Evolutionary conservation across 257 asterid genomes (phyloP), one percentile per base, ranked within the genome.

Genomic region (Osmanthus fragrans): DNA sequence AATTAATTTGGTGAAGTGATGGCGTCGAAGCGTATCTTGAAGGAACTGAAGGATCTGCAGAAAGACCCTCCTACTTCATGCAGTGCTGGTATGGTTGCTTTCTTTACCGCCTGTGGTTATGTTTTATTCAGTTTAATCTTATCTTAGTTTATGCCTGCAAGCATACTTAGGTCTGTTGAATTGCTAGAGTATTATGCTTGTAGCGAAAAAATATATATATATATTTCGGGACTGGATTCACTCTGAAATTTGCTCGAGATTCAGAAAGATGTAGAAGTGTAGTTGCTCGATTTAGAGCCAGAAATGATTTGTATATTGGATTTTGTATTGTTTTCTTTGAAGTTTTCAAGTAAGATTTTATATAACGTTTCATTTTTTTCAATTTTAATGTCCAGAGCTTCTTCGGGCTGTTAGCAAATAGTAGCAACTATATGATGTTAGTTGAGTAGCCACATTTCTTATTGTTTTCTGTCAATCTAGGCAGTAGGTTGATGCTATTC

Each of bases 1-100:
- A 58, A 60, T 42, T 18, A 77, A 82, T 64, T 70, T 33, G 30
- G 70, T 69, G 73, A 42, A 73, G 81, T 19, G 70, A 84, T 80
- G 86, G 86, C 86, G 60, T 83, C 86, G 21, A 83, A 80, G 82
- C 86, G 86, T 80, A 83, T 83, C 45, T 67, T 83, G 74, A 83
- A 83, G 81, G 86, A 82, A 70, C 85, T 82, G 60, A 82, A 83
- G 80, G 84, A 83, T 83, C 76, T 83, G 78, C 80, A 80, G 82
- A 80, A 77, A 60, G 84, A 83, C 67, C 82, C 86, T 80, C 84
- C 82, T 77, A 83, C 82, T 29, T 80, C 84, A 69, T 80, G 81
- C 84, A 80, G 84, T 70, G 86, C 81, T 12, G 79, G 81, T 77
- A 81, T 47, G 3, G 8, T 32, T 7, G 29, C 4, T 67, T 37